These are phyloP conservation scores for Cercophora scortea DNA, from an alignment of 495 filamentous ascomycete genomes.

Conservation along the genomic window DNA sequence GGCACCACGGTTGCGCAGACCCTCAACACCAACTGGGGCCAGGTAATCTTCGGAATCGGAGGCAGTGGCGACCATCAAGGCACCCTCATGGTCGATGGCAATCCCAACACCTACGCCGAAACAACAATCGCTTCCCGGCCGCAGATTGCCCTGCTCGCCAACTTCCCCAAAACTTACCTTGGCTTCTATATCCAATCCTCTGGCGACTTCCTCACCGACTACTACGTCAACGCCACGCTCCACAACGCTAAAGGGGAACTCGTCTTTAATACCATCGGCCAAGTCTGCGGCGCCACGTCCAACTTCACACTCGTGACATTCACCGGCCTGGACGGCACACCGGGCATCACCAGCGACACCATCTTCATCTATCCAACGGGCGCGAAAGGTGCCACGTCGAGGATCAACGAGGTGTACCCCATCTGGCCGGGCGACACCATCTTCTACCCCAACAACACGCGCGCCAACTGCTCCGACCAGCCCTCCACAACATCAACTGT, in stretches of 20 bases:
- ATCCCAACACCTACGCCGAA: background rate
- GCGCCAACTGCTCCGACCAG: background rate
- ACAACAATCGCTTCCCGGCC: no score
- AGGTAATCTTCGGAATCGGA: background rate
- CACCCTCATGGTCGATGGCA: background rate
- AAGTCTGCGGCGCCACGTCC: conserved; percentile 1
- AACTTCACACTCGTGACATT: background rate
- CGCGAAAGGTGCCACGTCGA: background rate
- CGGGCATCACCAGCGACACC: background rate
- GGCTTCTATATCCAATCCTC: background rate
- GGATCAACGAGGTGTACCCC: conserved; percentile 1
- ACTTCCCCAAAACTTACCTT: background rate
- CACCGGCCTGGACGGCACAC: background rate
- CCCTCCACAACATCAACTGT: background rate
- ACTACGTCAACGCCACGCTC: background rate
- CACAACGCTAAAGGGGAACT: no score
- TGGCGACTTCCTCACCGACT: background rate
- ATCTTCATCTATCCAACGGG: background rate
- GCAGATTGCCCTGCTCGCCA: background rate
- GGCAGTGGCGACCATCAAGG: background rate
- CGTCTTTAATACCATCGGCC: background rate
- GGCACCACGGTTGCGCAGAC: background rate
- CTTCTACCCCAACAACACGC: background rate
- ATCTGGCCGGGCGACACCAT: background rate
- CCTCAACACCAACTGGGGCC: background rate